These are phyloP conservation scores for Nitzschia sp. DNA, from an alignment of 108 stramenopile genomes.

Conservation along the genomic window DNA sequence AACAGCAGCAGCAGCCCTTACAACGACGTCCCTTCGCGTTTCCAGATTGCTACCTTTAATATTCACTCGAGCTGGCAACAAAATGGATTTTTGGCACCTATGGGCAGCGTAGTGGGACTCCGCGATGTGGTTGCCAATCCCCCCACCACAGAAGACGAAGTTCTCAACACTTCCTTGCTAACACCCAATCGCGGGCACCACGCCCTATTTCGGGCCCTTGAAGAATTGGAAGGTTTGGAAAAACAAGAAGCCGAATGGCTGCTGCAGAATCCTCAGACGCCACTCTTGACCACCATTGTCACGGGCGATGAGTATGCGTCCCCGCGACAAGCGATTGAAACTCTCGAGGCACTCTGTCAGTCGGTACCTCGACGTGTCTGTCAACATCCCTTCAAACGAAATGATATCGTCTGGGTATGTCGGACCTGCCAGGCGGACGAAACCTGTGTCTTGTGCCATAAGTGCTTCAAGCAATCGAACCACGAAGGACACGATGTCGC, in stretches of 20 bases:
- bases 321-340: conserved; percentile 28
- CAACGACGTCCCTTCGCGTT: neutral
- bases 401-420: conserved; percentile 99
- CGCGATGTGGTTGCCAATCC: conserved; percentile 28
- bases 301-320: conserved; percentile 14
- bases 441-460: conserved; percentile 96
- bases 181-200: conserved; percentile 41
- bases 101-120: conserved; percentile 32
- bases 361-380: conserved; percentile 76
- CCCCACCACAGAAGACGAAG: conserved; percentile 15
- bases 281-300: conserved; percentile 25
- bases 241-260: conserved; percentile 32
- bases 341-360: conserved; percentile 44
- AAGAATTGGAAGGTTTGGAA: conserved; percentile 37
- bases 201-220: conserved; percentile 32
- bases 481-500: conserved; percentile 96
- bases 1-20: neutral
- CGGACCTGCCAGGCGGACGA: conserved; percentile 95
- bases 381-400: conserved; percentile 88
- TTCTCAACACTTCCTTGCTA: conserved; percentile 16
- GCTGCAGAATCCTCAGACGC: conserved; percentile 24
- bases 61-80: neutral
- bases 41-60: too few relatives aligned
- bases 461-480: conserved; percentile 83
- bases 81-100: conserved; percentile 31